A percentile compares a stretch with the other conserved stretches of the same genome.
phyloP scores from a whole-genome alignment of 305 asterid genomes.

The Fraxinus angustifolia region DNA sequence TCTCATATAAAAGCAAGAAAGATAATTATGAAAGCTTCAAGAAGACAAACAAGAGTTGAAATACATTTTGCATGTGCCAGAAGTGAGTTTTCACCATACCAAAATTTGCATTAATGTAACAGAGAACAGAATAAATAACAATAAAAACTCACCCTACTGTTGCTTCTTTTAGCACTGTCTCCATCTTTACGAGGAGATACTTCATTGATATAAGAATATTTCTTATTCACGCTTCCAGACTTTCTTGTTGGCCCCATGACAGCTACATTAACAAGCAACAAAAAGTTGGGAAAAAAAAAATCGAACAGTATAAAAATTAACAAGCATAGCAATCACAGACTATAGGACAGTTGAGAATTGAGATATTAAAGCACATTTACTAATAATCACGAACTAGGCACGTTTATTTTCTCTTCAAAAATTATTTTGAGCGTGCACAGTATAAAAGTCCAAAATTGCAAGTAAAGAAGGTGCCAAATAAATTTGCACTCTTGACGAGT shows the following conservation, averaged over 20 bases:
- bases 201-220: conserved; percentile 32
- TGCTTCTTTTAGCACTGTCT: conserved; percentile 32
- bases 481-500: conserved; percentile 6
- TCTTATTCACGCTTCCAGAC: conserved; percentile 38
- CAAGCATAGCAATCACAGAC: neutral
- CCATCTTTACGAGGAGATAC: conserved; percentile 40
- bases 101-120: neutral
- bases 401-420: conserved; percentile 19
- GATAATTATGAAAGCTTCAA: neutral
- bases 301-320: neutral
- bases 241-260: conserved; percentile 45
- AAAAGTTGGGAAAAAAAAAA: neutral
- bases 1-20: neutral
- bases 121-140: neutral
- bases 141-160: conserved; percentile 38
- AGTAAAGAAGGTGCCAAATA: conserved; percentile 14
- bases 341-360: conserved; percentile 1
- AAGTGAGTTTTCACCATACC: neutral
- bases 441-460: conserved; percentile 10
- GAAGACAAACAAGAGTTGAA: neutral
- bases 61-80: neutral
- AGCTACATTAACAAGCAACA: neutral
- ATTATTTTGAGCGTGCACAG: neutral
- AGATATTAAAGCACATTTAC: neutral
- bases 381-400: conserved; percentile 11